Conservation (phyloP, 1,284 basidiomycete species). For the Moesziomyces sp. region DNA sequence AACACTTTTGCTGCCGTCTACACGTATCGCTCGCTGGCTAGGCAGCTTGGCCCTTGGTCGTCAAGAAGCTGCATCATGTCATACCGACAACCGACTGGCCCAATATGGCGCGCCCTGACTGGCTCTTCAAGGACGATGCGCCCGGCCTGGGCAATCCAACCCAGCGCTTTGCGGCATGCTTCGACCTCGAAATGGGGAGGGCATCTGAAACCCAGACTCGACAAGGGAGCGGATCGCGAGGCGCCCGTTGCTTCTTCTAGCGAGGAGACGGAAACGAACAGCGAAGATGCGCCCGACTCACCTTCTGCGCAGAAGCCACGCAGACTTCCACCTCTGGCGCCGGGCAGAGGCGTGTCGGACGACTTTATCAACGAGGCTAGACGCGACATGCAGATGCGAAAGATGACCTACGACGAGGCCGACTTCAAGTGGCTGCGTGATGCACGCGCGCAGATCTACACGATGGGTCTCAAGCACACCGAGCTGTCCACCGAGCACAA, state of each 20-base stretch:
- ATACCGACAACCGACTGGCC: background rate
- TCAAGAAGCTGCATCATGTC: background rate
- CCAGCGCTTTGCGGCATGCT: constrained; percentile 13
- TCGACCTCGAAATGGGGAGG: constrained; percentile 4
- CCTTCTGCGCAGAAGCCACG: constrained; percentile 6
- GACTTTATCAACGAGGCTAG: constrained; percentile 28
- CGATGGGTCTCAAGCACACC: constrained; percentile 10
- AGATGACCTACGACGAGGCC: constrained; percentile 15
- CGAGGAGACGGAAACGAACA: background rate
- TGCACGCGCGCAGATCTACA: constrained; percentile 3
- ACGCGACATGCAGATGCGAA: constrained; percentile 31
- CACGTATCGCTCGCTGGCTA: background rate
- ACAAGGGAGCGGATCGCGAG: constrained; percentile 5
- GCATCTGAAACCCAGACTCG: constrained; percentile 10
- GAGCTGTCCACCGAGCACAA: constrained; percentile 23
- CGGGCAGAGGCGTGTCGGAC: constrained; percentile 23
- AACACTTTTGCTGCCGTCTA: background rate
- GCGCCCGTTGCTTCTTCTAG: background rate
- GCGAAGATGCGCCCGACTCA: background rate
- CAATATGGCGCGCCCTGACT: constrained; percentile 12
- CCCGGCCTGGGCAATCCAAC: background rate
- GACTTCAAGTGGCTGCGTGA: constrained; percentile 29
- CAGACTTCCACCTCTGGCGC: background rate
- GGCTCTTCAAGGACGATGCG: constrained; percentile 1
- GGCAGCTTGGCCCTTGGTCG: background rate